phyloP scores from a whole-genome alignment of 192 early-diverging fungal genomes.

The Spinellus fusiger region DNA sequence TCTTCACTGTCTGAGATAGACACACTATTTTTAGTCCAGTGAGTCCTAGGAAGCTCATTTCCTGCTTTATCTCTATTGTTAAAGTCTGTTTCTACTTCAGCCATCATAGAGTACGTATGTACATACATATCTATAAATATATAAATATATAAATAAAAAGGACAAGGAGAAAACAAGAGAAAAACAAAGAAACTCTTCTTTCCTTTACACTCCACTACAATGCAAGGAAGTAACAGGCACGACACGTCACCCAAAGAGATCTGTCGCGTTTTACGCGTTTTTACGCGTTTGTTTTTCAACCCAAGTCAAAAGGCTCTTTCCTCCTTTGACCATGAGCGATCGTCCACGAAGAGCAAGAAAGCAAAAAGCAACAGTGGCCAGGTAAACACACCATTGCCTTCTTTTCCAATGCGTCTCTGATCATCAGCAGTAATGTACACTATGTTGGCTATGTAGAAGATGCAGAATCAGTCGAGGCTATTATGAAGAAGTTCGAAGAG shows the following conservation, averaged over 20 bases:
- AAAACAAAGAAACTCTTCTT: background rate
- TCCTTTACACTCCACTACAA: background rate
- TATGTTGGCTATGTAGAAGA: slow-evolving; percentile 98
- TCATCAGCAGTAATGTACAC: slow-evolving; percentile 47
- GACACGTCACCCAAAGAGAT: background rate
- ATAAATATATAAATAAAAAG: background rate
- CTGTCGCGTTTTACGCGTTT: background rate
- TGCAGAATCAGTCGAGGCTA: slow-evolving; percentile 90
- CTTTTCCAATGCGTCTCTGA: background rate
- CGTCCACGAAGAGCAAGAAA: slow-evolving; percentile 34
- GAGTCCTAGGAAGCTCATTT: too few relatives aligned
- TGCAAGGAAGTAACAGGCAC: too few relatives aligned
- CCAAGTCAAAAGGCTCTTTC: background rate
- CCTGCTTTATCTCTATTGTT: too few relatives aligned
- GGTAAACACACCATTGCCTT: slow-evolving; percentile 9
- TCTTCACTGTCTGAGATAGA: too few relatives aligned
- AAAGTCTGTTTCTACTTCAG: too few relatives aligned
- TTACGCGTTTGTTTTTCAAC: background rate
- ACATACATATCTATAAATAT: too few relatives aligned
- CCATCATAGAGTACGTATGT: too few relatives aligned
- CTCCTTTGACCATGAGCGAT: slow-evolving; percentile 18
- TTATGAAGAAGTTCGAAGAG: slow-evolving; percentile 98
- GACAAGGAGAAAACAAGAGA: background rate
- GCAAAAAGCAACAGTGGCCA: slow-evolving; percentile 18
- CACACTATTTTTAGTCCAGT: too few relatives aligned